Percentiles rank a stretch among this genome's conserved stretches.
Evolutionary conservation across 129 eudicot genomes (phyloP).

Genomic region (Centaurea solstitialis): DNA sequence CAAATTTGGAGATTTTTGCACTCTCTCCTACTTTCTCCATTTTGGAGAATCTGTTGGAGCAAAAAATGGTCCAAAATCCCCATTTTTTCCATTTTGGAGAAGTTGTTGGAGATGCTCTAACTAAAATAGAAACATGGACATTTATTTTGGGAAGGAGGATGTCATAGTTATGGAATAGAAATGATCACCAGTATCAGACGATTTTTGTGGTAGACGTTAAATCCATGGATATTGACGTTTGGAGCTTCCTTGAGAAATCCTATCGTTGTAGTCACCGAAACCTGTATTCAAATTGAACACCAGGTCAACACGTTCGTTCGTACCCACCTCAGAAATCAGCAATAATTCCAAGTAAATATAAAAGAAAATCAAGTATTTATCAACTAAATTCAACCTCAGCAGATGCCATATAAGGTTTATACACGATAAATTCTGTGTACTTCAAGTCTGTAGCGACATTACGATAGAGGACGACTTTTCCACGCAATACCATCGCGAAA

Average conservation of each 20-base stretch:
- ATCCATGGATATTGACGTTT: slow-evolving; percentile 72
- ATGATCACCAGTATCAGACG: slow-evolving; percentile 81
- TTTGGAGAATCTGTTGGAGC: no score
- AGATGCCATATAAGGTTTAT: slow-evolving; percentile 57
- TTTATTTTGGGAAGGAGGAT: background rate
- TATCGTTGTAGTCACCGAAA: slow-evolving; percentile 66
- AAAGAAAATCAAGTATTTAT: background rate
- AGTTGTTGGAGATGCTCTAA: background rate
- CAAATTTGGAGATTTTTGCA: no score
- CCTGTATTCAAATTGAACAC: slow-evolving; percentile 45
- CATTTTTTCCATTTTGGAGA: no score
- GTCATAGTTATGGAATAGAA: slow-evolving; percentile 1
- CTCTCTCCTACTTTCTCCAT: no score
- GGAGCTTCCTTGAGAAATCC: slow-evolving; percentile 96
- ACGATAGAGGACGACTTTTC: slow-evolving; percentile 61
- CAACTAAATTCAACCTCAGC: slow-evolving; percentile 53
- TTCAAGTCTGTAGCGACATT: slow-evolving; percentile 78
- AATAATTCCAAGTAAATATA: background rate
- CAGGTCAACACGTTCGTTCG: slow-evolving; percentile 4
- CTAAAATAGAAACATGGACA: background rate
- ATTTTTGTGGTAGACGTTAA: slow-evolving; percentile 91
- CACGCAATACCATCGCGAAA: slow-evolving; percentile 64
- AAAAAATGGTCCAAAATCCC: no score
- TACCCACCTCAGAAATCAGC: background rate
- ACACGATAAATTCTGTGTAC: slow-evolving; percentile 69